These are phyloP conservation scores for Pyrenophora teres DNA, from an alignment of 2,329 filamentous ascomycete genomes.

Conservation along the genomic window DNA sequence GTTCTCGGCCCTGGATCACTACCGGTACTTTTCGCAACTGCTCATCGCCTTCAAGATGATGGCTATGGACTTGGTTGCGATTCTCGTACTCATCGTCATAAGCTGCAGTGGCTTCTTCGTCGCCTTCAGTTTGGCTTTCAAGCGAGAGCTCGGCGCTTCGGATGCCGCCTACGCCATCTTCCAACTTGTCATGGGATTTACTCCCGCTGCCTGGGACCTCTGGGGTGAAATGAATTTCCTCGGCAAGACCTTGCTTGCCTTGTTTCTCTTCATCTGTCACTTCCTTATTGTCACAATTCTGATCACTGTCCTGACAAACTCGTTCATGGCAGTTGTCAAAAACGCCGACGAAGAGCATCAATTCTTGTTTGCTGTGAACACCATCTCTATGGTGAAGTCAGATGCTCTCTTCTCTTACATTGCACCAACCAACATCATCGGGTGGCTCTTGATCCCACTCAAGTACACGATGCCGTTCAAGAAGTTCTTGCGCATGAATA, in stretches of 20 bases:
- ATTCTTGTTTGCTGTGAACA: slow-evolving; percentile 94
- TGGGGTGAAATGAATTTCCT: slow-evolving; percentile 83
- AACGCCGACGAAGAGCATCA: slow-evolving; percentile 92
- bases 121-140: slow-evolving; percentile 84
- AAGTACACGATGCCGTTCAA: slow-evolving; percentile 79
- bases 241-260: slow-evolving; percentile 73
- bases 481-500: slow-evolving; percentile 82
- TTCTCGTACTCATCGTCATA: slow-evolving; percentile 82
- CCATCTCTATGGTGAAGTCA: slow-evolving; percentile 98
- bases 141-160: slow-evolving; percentile 68
- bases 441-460: slow-evolving; percentile 84
- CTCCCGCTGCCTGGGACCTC: slow-evolving; percentile 88
- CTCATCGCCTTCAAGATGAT: slow-evolving; percentile 93
- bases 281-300: slow-evolving; percentile 93
- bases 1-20: slow-evolving; percentile 92
- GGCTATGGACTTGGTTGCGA: slow-evolving; percentile 84
- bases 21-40: slow-evolving; percentile 93
- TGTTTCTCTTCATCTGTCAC: slow-evolving; percentile 93
- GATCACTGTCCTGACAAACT: slow-evolving; percentile 94
- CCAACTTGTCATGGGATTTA: slow-evolving; percentile 94
- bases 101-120: slow-evolving; percentile 94
- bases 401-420: slow-evolving; percentile 94
- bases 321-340: slow-evolving; percentile 91
- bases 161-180: slow-evolving; percentile 90
- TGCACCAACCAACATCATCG: slow-evolving; percentile 87